phyloP scores from a whole-genome alignment of 2,329 filamentous ascomycete genomes.

The Monilinia fructicola region DNA sequence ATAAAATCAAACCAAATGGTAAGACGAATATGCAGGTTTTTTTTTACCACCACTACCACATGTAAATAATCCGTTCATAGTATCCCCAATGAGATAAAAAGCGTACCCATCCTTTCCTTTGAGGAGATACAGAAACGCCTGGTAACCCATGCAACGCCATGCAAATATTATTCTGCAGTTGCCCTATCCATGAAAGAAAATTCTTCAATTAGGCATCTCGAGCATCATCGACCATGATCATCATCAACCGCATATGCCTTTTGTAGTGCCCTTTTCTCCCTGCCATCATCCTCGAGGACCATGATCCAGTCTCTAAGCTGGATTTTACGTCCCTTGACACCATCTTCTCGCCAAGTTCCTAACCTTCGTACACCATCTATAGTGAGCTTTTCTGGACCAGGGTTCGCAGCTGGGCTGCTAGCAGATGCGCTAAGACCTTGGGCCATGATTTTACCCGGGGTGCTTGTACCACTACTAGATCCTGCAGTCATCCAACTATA shows the following conservation, averaged over 20 bases:
- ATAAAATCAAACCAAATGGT: slow-evolving; percentile 16
- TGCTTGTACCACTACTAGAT: slow-evolving; percentile 52
- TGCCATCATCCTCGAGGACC: slow-evolving; percentile 76
- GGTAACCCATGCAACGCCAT: slow-evolving; percentile 25
- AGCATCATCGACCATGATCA: slow-evolving; percentile 29
- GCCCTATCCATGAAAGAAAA: slow-evolving; percentile 15
- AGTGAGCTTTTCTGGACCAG: slow-evolving; percentile 48
- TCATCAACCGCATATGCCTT: slow-evolving; percentile 39
- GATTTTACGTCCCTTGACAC: slow-evolving; percentile 72
- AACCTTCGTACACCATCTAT: slow-evolving; percentile 61
- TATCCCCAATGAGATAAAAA: slow-evolving; percentile 16
- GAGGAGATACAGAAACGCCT: slow-evolving; percentile 21
- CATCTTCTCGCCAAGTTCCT: slow-evolving; percentile 77
- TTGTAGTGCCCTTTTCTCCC: slow-evolving; percentile 63
- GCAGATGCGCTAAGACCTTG: slow-evolving; percentile 42
- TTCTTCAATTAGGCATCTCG: slow-evolving; percentile 41
- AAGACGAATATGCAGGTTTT: slow-evolving; percentile 11
- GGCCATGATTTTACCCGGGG: slow-evolving; percentile 43
- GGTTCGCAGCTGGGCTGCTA: slow-evolving; percentile 41
- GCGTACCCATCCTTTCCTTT: slow-evolving; percentile 10
- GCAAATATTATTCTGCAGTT: slow-evolving; percentile 18
- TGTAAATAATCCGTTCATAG: slow-evolving; percentile 18
- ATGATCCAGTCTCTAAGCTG: slow-evolving; percentile 81
- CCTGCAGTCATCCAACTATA: slow-evolving; percentile 69
- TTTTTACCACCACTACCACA: neutral